These are phyloP conservation scores for Byssothecium circinans DNA, from an alignment of 2,329 filamentous ascomycete species.

Conservation along the genomic window DNA sequence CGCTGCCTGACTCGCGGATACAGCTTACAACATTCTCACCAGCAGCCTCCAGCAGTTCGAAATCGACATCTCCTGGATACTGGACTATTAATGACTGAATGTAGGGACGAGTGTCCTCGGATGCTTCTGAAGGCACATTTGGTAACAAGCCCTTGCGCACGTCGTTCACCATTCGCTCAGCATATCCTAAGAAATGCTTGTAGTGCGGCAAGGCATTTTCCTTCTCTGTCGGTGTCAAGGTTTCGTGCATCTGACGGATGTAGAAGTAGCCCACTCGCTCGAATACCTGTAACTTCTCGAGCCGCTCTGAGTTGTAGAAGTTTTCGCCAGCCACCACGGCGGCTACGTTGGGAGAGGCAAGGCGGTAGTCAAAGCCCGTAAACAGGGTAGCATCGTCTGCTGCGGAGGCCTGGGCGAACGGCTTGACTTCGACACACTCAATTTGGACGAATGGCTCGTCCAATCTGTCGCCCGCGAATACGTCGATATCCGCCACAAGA, in stretches of 20 bases:
- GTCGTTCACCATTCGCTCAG: constrained; percentile 8
- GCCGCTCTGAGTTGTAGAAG: constrained; percentile 2
- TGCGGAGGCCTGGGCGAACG: constrained; percentile 8
- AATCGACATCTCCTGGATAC: constrained; percentile 5
- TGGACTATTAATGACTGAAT: constrained; percentile 5
- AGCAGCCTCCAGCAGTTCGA: constrained; percentile 8
- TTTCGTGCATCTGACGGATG: constrained; percentile 5
- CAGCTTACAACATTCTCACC: constrained; percentile 7
- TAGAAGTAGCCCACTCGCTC: constrained; percentile 10
- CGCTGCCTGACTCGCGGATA: constrained; percentile 5
- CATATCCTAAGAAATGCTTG: constrained; percentile 3
- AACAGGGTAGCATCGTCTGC: constrained; percentile 13
- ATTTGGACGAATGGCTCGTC: constrained; percentile 14
- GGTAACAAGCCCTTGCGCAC: no score
- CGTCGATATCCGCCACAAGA: constrained; percentile 5
- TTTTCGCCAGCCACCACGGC: constrained; percentile 4
- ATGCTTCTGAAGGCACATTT: no score
- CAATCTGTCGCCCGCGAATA: constrained; percentile 5
- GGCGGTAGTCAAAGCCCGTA: constrained; percentile 2
- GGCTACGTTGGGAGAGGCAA: constrained; percentile 7
- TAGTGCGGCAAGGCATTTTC: constrained; percentile 6
- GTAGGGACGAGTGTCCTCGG: constrained; percentile 7
- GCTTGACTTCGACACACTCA: constrained; percentile 11
- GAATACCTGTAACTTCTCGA: constrained; percentile 1
- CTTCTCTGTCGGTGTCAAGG: not conserved